Base-by-base conservation (phyloP, 176 grass and related monocot genomes). In the Hordeum vulgare region DNA sequence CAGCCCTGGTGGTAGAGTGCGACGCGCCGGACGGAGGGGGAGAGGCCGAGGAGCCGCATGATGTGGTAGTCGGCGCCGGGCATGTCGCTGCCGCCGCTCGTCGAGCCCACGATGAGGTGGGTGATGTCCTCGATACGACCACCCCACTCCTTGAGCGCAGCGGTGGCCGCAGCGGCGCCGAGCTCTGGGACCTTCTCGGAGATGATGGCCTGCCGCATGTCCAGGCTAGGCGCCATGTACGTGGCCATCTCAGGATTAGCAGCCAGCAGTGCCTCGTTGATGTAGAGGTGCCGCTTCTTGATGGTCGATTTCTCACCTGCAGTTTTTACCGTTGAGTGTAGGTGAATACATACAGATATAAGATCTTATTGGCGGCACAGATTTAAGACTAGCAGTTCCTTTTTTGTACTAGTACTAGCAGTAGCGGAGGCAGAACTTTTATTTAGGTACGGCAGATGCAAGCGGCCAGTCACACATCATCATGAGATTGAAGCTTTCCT, bases 271-370 rank as follows among this genome's bases (percentile, higher is more conserved):
- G 66, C 80, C 28, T 84, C 86, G 27, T 66, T 34, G 6, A 88
- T 24, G 62, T 88, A 82, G 7, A 84, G 23, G 72, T 88, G 82
- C 4, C 86, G 57, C 37, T 39, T 39, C 61, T 88, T 88, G 33
- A 88, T 79, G 33, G 61, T n/a, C 8, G 86, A 84, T 76, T 88
- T 88, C 8, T 88, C 86, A 44, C 37, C 86, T 88, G 49, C 27
- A 83, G 31, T 9, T 35, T 29, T 24, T 26, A 24, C 58, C 58
- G 9, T 61, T 23, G 24, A 47, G n/a, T 18, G 21, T 5, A 37
- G 36, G 36, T 37, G 36, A 37, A 37, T n/a, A n/a, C n/a, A n/a
- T n/a, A n/a, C n/a, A n/a, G n/a, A n/a, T n/a, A n/a, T n/a, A n/a
- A n/a, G n/a, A n/a, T n/a, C n/a, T n/a, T n/a, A n/a, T n/a, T n/a